Evolutionary conservation across 1,284 basidiomycete genomes (phyloP).

Genomic region (Entoloma clypeatum): DNA sequence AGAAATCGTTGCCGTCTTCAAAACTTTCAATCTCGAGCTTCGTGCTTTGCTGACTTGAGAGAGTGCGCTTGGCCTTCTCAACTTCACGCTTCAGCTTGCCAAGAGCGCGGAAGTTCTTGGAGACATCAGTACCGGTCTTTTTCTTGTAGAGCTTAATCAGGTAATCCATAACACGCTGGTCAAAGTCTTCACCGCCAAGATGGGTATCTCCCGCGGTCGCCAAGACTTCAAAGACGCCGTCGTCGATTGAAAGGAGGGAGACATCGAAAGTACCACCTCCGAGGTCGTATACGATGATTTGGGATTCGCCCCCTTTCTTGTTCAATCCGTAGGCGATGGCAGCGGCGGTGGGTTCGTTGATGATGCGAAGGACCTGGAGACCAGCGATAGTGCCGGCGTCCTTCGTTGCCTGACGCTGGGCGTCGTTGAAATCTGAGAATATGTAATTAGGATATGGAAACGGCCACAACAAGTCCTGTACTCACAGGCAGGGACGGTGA

Average conservation of each 20-base stretch:
- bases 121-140: slow-evolving; percentile 90
- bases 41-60: slow-evolving; percentile 86
- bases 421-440: slow-evolving; percentile 90
- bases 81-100: slow-evolving; percentile 98
- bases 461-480: slow-evolving; percentile 4
- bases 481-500: slow-evolving; percentile 93
- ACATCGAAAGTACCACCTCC: slow-evolving; percentile 99
- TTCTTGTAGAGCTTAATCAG: slow-evolving; percentile 93
- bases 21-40: slow-evolving; percentile 91
- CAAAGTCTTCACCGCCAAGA: slow-evolving; percentile 99
- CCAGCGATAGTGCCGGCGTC: slow-evolving; percentile 97
- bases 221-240: slow-evolving; percentile 97
- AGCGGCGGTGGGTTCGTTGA: slow-evolving; percentile 98
- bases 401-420: slow-evolving; percentile 98
- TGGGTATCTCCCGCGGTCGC: slow-evolving; percentile 99
- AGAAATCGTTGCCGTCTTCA: slow-evolving; percentile 95
- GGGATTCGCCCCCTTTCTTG: slow-evolving; percentile 90
- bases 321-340: slow-evolving; percentile 99
- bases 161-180: slow-evolving; percentile 94
- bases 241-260: slow-evolving; percentile 94
- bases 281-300: slow-evolving; percentile 98
- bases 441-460: slow-evolving; percentile 2
- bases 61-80: slow-evolving; percentile 98
- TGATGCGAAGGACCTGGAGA: slow-evolving; percentile 94
- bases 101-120: slow-evolving; percentile 84